Evolutionary conservation across 2,329 filamentous ascomycete genomes (phyloP), one percentile per base, ranked within the genome.

Genomic region (Aulographum hederae): DNA sequence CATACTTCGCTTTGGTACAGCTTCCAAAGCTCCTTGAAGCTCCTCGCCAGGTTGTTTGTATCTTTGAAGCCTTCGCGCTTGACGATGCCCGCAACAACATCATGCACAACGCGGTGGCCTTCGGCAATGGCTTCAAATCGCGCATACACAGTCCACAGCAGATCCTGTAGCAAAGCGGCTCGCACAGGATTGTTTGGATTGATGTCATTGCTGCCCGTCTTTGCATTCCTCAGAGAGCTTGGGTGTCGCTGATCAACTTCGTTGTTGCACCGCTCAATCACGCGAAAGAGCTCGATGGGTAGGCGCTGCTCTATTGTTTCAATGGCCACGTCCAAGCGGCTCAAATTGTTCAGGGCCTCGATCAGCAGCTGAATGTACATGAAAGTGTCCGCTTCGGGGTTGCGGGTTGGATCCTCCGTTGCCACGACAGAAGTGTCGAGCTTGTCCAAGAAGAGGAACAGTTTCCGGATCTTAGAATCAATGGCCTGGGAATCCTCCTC

Each of bases 41-140:
- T 84, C 34, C 82, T 75, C 4, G 82, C 75, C 31, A 95, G 64
- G 1, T 69, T 65, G 58, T 59, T 76, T 60, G 51, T 72, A 34
- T 67, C 65, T 31, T 49, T 53, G 31, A 63, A 51, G 53, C 78
- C 78, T 47, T 95, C 85, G 31, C 91, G 73, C 38, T 76, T 73
- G 33, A 86, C 73, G 36, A 98, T 79, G 1, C 80, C 79, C 39
- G 77, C 77, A 46, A 94, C 77, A 29, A 91, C 78, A 51, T 95
- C 89, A 51, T 95, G 84, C 35, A 95, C 73, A 0, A 94, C 76
- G 26, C 91, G 76, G 48, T 98, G 89, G 2, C 85, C 81, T 56
- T 98, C 91, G 4, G 84, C 82, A 41, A 98, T 95, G 5, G 89
- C 81, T 52, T 95, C 89, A 40, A 98, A 95, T 44, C 94, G 94